phyloP scores from a whole-genome alignment of 2,329 filamentous ascomycete genomes.

The Nannizziopsis barbatae region DNA sequence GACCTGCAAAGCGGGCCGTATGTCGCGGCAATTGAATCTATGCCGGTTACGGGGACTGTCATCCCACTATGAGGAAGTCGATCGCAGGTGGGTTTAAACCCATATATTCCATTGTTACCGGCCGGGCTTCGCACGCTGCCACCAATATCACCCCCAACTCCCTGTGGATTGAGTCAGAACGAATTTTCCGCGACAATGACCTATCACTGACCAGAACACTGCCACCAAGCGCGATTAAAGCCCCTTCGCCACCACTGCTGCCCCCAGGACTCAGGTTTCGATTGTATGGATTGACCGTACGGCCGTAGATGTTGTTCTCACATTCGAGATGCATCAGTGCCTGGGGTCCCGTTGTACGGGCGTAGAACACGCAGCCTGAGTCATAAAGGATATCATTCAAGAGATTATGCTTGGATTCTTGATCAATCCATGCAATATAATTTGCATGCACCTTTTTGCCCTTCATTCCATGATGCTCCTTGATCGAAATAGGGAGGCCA shows the following conservation, averaged over 20 bases:
- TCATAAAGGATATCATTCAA: conserved; percentile 48
- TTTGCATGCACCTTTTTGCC: conserved; percentile 48
- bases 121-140: conserved; percentile 38
- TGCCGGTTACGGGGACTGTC: conserved; percentile 27
- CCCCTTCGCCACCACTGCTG: conserved; percentile 54
- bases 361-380: conserved; percentile 54
- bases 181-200: background rate
- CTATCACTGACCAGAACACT: conserved; percentile 39
- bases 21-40: conserved; percentile 38
- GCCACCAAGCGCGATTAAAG: conserved; percentile 48
- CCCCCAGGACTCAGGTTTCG: conserved; percentile 51
- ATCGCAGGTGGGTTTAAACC: conserved; percentile 39
- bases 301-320: conserved; percentile 51
- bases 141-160: conserved; percentile 54
- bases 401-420: conserved; percentile 28
- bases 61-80: conserved; percentile 42
- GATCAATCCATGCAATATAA: conserved; percentile 14
- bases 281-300: conserved; percentile 53
- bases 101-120: conserved; percentile 43
- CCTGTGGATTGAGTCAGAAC: conserved; percentile 21
- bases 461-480: conserved; percentile 37
- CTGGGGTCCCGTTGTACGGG: conserved; percentile 59
- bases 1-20: conserved; percentile 53
- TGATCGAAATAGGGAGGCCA: conserved; percentile 47
- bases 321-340: conserved; percentile 46